Evolutionary conservation across 1,284 basidiomycete genomes (phyloP), one percentile per base, ranked within the genome.

Genomic region (Trichosporon sp.): DNA sequence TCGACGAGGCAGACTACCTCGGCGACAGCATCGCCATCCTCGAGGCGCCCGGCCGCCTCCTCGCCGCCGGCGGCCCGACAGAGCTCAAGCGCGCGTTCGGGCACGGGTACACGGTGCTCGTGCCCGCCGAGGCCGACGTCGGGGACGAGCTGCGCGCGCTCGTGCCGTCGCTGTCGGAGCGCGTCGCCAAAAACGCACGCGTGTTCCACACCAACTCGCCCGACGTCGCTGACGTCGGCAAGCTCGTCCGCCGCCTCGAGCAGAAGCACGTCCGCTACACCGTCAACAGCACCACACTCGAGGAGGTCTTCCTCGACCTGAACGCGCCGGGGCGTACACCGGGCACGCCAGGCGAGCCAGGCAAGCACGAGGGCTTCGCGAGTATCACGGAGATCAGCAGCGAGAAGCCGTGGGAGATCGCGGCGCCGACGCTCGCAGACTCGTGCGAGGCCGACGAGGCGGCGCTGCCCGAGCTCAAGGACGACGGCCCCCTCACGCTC

Each of bases 1-100:
- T 92, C 3, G 91, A 93, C 73, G 91, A 93, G 81, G 91, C 91
- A 0, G 91, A 92, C 76, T 84, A 92, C 15, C 83, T 93, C 9
- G 91, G 88, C 0, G 91, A 92, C 74, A 85, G 87, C 12, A 90
- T 93, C 63, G 89, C 89, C 0, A 89, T 92, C 64, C 84, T 93
- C 4, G 89, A 89, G 25, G 87, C 90, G 0, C 91, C 91, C 2
- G 91, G 91, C 9, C 89, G 88, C 73, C 83, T 92, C 1, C 86
- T 92, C 2, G 91, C 90, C 0, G 84, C 88, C 58, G 91, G 90
- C 7, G 86, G 89, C 0, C 91, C 91, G 2, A 90, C 92, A 1
- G 78, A 87, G 23, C 84, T 93, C 44, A 93, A 93, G 79, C 87
- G 87, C 11, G 84, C 83, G n/a, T 85, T 90, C 7, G 91, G 91